Evolutionary conservation across 2,329 filamentous ascomycete species (phyloP).

Genomic region (Lecanoromycetidae sp.): DNA sequence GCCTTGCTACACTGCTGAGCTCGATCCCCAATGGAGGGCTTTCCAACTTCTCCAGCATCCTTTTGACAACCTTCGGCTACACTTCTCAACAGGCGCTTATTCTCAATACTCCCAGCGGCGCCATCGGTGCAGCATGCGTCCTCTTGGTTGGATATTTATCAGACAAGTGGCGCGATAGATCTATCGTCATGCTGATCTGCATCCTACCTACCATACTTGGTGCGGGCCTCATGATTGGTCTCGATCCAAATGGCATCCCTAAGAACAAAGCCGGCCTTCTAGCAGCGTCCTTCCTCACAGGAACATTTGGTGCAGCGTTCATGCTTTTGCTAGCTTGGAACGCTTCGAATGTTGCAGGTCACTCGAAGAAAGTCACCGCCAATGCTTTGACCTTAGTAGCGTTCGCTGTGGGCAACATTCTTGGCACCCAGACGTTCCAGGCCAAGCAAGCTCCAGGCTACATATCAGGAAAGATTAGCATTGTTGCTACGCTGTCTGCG

Average conservation of each 20-base stretch:
- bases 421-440: slow-evolving; percentile 35
- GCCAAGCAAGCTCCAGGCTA: slow-evolving; percentile 32
- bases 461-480: slow-evolving; percentile 30
- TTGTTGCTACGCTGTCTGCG: slow-evolving; percentile 28
- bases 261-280: slow-evolving; percentile 33
- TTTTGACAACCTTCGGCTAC: slow-evolving; percentile 29
- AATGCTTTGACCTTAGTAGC: slow-evolving; percentile 35
- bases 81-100: slow-evolving; percentile 32
- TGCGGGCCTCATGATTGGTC: slow-evolving; percentile 29
- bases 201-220: slow-evolving; percentile 38
- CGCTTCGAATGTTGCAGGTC: slow-evolving; percentile 35
- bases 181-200: slow-evolving; percentile 32
- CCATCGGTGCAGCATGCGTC: slow-evolving; percentile 32
- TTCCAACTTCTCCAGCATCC: slow-evolving; percentile 32
- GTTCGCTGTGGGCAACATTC: slow-evolving; percentile 34
- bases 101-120: slow-evolving; percentile 33
- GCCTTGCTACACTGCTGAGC: slow-evolving; percentile 25
- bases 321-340: slow-evolving; percentile 38
- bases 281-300: slow-evolving; percentile 35
- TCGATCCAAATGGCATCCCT: slow-evolving; percentile 24
- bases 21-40: slow-evolving; percentile 33
- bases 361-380: slow-evolving; percentile 40
- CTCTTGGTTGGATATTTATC: slow-evolving; percentile 30
- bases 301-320: slow-evolving; percentile 32
- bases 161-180: slow-evolving; percentile 30